phyloP scores from a whole-genome alignment of 192 early-diverging fungal genomes.

The Coemansia sp. region DNA sequence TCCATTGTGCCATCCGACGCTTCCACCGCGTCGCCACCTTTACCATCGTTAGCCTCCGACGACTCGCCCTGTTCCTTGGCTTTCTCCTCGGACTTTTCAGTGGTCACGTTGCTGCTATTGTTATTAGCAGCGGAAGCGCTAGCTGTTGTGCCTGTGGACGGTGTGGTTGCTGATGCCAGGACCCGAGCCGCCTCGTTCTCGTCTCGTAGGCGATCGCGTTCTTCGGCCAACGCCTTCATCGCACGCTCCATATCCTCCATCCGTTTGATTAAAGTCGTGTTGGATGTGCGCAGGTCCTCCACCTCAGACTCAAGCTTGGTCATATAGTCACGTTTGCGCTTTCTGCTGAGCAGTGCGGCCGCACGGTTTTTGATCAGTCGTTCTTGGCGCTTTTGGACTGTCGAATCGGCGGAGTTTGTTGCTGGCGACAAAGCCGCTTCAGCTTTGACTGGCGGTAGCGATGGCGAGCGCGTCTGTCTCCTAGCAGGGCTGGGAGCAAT shows the following conservation, averaged over 20 bases:
- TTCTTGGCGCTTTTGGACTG: constrained; percentile 75
- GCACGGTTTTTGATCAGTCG: constrained; percentile 92
- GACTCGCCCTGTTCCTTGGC: constrained; percentile 3
- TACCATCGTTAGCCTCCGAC: not conserved
- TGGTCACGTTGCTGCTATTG: not conserved
- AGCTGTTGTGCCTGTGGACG: constrained; percentile 14
- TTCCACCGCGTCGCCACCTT: not conserved
- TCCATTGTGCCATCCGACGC: constrained; percentile 23
- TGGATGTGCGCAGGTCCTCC: constrained; percentile 60
- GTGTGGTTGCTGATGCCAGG: constrained; percentile 20
- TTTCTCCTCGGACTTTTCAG: not conserved
- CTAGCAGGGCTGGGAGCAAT: not conserved
- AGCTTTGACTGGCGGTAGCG: not conserved
- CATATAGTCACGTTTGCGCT: constrained; percentile 88
- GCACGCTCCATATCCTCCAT: constrained; percentile 61
- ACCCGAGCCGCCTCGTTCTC: constrained; percentile 23
- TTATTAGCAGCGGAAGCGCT: not conserved
- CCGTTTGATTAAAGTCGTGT: constrained; percentile 60
- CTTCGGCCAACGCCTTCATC: constrained; percentile 48
- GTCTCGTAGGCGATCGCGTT: constrained; percentile 54
- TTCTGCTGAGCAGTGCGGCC: constrained; percentile 82
- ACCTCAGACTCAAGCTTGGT: constrained; percentile 76
- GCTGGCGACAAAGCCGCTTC: not conserved
- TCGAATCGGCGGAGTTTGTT: constrained; percentile 19
- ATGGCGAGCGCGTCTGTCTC: constrained; percentile 1